Evolutionary conservation across 2,329 filamentous ascomycete species (phyloP).

Genomic region (Aspergillus fischeri): DNA sequence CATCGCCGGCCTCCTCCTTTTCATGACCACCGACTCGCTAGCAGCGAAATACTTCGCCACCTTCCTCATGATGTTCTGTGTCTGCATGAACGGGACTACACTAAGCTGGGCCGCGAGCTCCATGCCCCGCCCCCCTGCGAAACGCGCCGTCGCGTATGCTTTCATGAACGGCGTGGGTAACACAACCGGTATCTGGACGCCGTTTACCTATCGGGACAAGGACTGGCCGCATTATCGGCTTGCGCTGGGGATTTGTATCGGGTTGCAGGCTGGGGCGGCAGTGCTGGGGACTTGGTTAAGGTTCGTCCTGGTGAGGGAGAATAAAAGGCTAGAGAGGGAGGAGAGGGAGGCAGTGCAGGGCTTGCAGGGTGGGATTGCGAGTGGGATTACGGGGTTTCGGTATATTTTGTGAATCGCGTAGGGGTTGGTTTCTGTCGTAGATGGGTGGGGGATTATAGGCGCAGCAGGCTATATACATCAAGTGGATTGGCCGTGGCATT

Average conservation of each 20-base stretch:
- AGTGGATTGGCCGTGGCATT: too few relatives aligned
- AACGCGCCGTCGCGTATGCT: slow-evolving; percentile 48
- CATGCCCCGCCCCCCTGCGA: slow-evolving; percentile 47
- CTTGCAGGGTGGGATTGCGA: not conserved
- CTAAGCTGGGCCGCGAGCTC: slow-evolving; percentile 45
- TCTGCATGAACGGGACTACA: slow-evolving; percentile 25
- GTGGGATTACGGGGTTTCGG: not conserved
- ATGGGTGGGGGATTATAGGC: too few relatives aligned
- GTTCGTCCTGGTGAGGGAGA: slow-evolving; percentile 37
- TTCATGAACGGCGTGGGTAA: slow-evolving; percentile 50
- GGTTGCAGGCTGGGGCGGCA: slow-evolving; percentile 25
- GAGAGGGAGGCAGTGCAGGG: not conserved
- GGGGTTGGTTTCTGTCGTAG: too few relatives aligned
- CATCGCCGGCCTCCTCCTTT: slow-evolving; percentile 47
- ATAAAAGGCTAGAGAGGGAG: slow-evolving; percentile 39
- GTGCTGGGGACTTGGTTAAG: slow-evolving; percentile 26
- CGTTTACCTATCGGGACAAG: slow-evolving; percentile 41
- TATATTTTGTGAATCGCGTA: not conserved
- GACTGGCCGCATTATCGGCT: slow-evolving; percentile 35
- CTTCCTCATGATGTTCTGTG: slow-evolving; percentile 45
- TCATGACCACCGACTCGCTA: slow-evolving; percentile 48
- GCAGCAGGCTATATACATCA: too few relatives aligned
- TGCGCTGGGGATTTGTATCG: slow-evolving; percentile 36
- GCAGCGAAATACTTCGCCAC: slow-evolving; percentile 50
- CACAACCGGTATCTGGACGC: slow-evolving; percentile 44